These are phyloP conservation scores for Nakaseomyces kungkrabaensis DNA, from an alignment of 1,139 yeast species.

Conservation along the genomic window DNA sequence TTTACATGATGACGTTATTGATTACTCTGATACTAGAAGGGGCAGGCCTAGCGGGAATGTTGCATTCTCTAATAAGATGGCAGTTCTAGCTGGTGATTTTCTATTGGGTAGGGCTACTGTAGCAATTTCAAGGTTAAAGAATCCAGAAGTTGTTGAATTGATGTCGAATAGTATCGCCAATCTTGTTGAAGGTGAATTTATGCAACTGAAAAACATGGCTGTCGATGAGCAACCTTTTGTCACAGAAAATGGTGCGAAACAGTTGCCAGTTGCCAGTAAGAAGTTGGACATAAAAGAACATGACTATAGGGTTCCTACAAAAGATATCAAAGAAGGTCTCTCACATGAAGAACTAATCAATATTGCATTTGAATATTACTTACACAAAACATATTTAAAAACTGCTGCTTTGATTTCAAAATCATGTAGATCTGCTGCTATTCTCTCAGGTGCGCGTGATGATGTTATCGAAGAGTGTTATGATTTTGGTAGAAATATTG, in stretches of 20 bases:
- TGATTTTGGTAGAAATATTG: constrained; percentile 85
- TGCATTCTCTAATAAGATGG: constrained; percentile 95
- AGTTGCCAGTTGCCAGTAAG: constrained; percentile 53
- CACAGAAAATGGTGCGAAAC: constrained; percentile 41
- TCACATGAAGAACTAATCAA: constrained; percentile 62
- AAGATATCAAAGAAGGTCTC: constrained; percentile 32
- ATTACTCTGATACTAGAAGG: constrained; percentile 80
- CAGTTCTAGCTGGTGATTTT: constrained; percentile 94
- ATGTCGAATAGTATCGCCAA: constrained; percentile 94
- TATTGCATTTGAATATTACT: constrained; percentile 88
- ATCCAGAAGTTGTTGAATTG: constrained; percentile 94
- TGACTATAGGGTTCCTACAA: constrained; percentile 43
- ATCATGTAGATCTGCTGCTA: constrained; percentile 88
- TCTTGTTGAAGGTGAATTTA: constrained; percentile 94
- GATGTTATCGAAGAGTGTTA: constrained; percentile 74
- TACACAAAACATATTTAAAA: constrained; percentile 89
- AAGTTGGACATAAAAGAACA: constrained; percentile 51
- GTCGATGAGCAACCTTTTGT: constrained; percentile 36
- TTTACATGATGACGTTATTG: constrained; percentile 95
- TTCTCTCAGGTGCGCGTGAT: constrained; percentile 74
- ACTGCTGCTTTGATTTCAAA: constrained; percentile 96
- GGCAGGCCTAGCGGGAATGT: constrained; percentile 87
- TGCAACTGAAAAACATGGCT: constrained; percentile 93
- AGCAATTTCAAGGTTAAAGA: constrained; percentile 82
- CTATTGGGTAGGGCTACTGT: constrained; percentile 92